Percentiles rank a stretch among this genome's conserved stretches.
Evolutionary conservation across 1,139 yeast species (phyloP).

Genomic region (Yamadazyma membranifaciens): DNA sequence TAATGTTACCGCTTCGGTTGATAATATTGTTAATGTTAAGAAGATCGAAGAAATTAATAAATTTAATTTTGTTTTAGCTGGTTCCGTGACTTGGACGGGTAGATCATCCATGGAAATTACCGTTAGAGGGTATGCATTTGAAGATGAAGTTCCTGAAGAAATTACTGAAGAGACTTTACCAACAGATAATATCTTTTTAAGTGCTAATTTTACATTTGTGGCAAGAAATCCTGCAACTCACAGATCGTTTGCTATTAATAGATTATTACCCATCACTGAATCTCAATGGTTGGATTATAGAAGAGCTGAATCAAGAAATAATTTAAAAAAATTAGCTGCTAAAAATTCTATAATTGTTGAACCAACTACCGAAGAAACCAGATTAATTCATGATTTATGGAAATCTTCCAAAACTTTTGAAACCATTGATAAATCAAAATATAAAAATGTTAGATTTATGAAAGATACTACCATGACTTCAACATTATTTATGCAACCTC

Average conservation of each 20-base stretch:
- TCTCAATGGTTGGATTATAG: slow-evolving; percentile 79
- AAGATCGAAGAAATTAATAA: slow-evolving; percentile 76
- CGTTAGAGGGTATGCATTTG: slow-evolving; percentile 80
- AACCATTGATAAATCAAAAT: slow-evolving; percentile 18
- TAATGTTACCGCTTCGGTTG: slow-evolving; percentile 92
- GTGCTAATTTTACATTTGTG: slow-evolving; percentile 92
- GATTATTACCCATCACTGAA: slow-evolving; percentile 70
- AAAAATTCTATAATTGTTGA: slow-evolving; percentile 58
- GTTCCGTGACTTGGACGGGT: slow-evolving; percentile 92
- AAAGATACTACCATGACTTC: slow-evolving; percentile 67
- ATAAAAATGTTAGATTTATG: slow-evolving; percentile 59
- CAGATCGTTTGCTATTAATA: slow-evolving; percentile 80
- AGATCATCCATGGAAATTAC: slow-evolving; percentile 93
- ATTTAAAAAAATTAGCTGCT: slow-evolving; percentile 78
- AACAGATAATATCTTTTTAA: slow-evolving; percentile 54
- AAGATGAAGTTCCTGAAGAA: slow-evolving; percentile 41
- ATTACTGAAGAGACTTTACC: slow-evolving; percentile 49
- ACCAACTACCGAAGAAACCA: slow-evolving; percentile 71
- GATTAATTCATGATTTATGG: slow-evolving; percentile 78
- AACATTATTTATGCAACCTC: slow-evolving; percentile 92
- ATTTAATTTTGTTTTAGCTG: slow-evolving; percentile 79
- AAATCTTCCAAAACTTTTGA: slow-evolving; percentile 50
- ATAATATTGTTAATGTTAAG: slow-evolving; percentile 83
- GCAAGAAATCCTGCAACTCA: slow-evolving; percentile 92
- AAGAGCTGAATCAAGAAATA: slow-evolving; percentile 86